A percentile compares a stretch with the other conserved stretches of the same genome.
phyloP scores from a whole-genome alignment of 1,284 basidiomycete genomes.

The Gastroboletus turbinatus region DNA sequence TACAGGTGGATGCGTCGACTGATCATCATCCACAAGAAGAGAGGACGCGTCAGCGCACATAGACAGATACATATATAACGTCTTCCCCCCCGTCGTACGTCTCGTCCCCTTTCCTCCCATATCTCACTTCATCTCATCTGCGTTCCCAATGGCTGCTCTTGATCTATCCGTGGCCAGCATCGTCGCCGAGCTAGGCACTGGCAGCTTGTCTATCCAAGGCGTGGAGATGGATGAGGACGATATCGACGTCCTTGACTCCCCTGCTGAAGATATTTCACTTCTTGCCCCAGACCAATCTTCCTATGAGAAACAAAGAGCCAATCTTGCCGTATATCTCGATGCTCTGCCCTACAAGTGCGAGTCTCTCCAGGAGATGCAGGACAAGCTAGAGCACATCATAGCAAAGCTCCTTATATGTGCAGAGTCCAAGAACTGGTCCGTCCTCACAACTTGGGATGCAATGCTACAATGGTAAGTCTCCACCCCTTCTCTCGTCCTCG shows the following conservation, averaged over 20 bases:
- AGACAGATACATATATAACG: slow-evolving; percentile 12
- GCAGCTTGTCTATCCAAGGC: slow-evolving; percentile 27
- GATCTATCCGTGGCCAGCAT: slow-evolving; percentile 28
- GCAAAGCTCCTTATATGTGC: slow-evolving; percentile 72
- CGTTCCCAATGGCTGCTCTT: slow-evolving; percentile 23
- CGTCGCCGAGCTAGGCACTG: slow-evolving; percentile 29
- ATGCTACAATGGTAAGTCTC: slow-evolving; percentile 66
- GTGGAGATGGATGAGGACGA: slow-evolving; percentile 37
- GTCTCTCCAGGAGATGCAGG: slow-evolving; percentile 73
- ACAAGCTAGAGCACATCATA: slow-evolving; percentile 71
- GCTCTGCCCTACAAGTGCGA: slow-evolving; percentile 82
- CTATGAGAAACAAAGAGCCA: slow-evolving; percentile 54
- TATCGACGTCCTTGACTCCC: slow-evolving; percentile 34
- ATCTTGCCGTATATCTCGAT: slow-evolving; percentile 62
- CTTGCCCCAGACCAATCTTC: slow-evolving; percentile 30
- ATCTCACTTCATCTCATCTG: slow-evolving; percentile 23
- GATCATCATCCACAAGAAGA: slow-evolving; percentile 9
- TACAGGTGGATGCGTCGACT: too few species aligned
- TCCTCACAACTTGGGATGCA: slow-evolving; percentile 68
- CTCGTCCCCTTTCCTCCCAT: slow-evolving; percentile 18
- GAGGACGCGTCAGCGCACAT: slow-evolving; percentile 31
- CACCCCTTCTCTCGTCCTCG: not conserved
- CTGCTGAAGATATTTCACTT: slow-evolving; percentile 25
- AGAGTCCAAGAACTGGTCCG: slow-evolving; percentile 74
- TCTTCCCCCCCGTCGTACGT: slow-evolving; percentile 26